Base-by-base conservation (phyloP, 257 asterid genomes). In the Hygrophila difformis region DNA sequence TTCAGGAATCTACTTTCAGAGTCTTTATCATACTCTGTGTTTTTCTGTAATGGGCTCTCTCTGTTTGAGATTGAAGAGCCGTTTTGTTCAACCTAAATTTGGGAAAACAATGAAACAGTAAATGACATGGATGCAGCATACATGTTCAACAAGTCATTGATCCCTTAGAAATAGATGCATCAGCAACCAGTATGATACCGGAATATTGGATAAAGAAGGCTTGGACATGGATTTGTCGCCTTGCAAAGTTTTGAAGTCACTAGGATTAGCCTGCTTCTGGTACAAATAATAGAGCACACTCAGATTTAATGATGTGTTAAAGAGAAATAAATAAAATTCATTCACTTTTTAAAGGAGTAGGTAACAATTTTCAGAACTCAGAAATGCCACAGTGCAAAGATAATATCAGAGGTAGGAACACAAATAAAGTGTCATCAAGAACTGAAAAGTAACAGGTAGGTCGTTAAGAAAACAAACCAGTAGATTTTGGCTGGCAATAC, bases 401-500 rank as follows among this genome's bases (percentile, higher is more conserved):
- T 24, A 7, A 24, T 24, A n/a, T 24, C 3, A 24, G 29, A 24
- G 29, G 7, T 7, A 24, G 29, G n/a, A n/a, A 24, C 29, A 24
- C 7, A 24, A 24, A 24, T 24, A 24, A 7, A 24, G 3, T 24
- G 7, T 33, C 37, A 1, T 33, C 12, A 33, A 33, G 37, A 4
- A 9, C 29, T 2, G 7, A 24, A 24, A 24, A 24, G 12, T 33
- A 2, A 5, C 37, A 17, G 10, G 18, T 35, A 39, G 66, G 47
- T 15, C 1, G 31, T 19, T 34, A 43, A 52, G 64, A 47, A 49
- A 55, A 54, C 60, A 31, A 16, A 91, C 99, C 85, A 26, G 49
- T 52, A 77, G 84, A 55, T 39, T 55, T 71, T 76, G 89, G 68
- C 68, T 63, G 39, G 79, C 62, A 33, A 86, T 57, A n/a, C 70